Evolutionary conservation across 2,329 filamentous ascomycete species (phyloP), one percentile per base, ranked within the genome.

Genomic region (Trichoderma sp.): DNA sequence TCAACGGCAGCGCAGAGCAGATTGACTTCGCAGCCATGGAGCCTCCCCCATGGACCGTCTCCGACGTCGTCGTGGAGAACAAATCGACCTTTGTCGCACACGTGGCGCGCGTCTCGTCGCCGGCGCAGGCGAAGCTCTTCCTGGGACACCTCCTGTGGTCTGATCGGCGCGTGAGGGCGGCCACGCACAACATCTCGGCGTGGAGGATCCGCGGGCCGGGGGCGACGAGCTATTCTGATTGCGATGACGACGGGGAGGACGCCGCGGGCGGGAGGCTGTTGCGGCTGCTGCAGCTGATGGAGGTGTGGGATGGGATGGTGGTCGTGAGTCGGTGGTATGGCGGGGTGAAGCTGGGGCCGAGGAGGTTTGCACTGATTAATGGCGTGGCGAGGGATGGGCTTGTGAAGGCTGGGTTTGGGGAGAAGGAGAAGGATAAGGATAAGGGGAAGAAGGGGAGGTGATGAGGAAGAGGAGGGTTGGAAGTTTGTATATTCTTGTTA

Each of bases 291-390:
- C 93, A 97, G 80, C 79, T 97, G 67, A 97, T 97, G 91, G 91
- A 93, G 73, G 83, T 96, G 12, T 97, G 93, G 93, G 87, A 96
- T 76, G 89, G 90, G 17, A 89, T 98, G 80, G 92, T 99, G 0
- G 90, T 99, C 3, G 94, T 99, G 30, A 93, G 91, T 45, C 81
- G 95, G 68, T 99, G 95, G 95, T 99, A 96, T 77, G 95, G 95
- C 4, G 95, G 95, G 1, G 85, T 96, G 65, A 90, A 93, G 71
- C 78, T 99, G 52, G 95, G 95, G 0, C 93, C 94, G 57, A 90
- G 93, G 75, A 82, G 95, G 69, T 99, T 99, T 75, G 87, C 92
- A 14, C 81, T 97, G 63, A 98, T 99, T 74, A 97, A 97, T 74
- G 84, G 86, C 63, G 91, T 88, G 9, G 93, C 93, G 7, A 85